These are phyloP conservation scores for Ogataea ramenticola DNA, from an alignment of 805 yeast species.

Conservation along the genomic window DNA sequence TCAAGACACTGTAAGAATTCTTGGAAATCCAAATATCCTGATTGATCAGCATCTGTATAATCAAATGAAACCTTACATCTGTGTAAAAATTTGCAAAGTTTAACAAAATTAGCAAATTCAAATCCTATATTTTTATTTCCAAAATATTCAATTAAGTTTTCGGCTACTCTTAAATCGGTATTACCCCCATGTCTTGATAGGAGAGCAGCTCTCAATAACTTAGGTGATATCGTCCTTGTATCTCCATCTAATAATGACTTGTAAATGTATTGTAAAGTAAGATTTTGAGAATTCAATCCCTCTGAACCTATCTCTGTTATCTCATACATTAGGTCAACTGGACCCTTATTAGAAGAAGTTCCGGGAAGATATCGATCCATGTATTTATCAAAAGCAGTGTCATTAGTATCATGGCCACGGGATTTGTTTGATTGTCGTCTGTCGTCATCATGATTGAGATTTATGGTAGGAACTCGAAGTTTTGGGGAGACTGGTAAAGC, in stretches of 20 bases:
- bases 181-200: conserved; percentile 7
- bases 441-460: background rate
- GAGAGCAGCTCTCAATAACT: conserved; percentile 4
- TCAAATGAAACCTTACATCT: conserved; percentile 24
- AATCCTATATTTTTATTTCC: background rate
- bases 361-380: background rate
- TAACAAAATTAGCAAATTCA: conserved; percentile 21
- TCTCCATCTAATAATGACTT: background rate
- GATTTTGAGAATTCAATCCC: background rate
- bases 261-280: background rate
- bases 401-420: too few species aligned
- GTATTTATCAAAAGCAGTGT: background rate
- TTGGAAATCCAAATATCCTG: conserved; percentile 17
- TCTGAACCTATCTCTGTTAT: background rate
- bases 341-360: background rate
- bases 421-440: too few species aligned
- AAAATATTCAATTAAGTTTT: conserved; percentile 6
- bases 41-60: conserved; percentile 20
- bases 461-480: background rate
- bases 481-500: background rate
- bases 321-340: background rate
- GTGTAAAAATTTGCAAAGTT: conserved; percentile 21
- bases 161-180: conserved; percentile 10
- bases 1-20: conserved; percentile 22
- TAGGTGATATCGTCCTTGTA: background rate